Base-by-base conservation (phyloP, 2,329 filamentous ascomycete species). In the Orbilia blumenaviensis region DNA sequence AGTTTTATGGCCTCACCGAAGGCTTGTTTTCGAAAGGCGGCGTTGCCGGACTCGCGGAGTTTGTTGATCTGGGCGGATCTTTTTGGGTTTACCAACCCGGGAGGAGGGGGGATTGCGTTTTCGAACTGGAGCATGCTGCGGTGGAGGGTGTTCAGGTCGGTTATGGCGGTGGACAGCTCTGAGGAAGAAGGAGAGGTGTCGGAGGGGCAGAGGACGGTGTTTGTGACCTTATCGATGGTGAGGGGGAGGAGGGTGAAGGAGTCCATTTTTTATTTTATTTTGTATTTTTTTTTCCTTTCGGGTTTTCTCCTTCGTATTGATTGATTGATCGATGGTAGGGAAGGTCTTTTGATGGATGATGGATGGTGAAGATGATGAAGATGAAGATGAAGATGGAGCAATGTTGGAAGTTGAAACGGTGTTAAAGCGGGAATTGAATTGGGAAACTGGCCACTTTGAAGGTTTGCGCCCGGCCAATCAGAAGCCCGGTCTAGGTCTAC, bases 71-170 rank as follows among this genome's bases (percentile, higher is more conserved):
- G 89, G 36, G 92, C 93, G 79, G 88, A 90, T 81, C 94, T 92
- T 85, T 97, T 97, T 61, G 93, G 94, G 86, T 97, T 96, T 77
- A 97, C 90, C 74, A 94, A 94, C 44, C 96, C 87, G 0, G 95
- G 95, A 0, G 94, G 91, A 3, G 94, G 93, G 0, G 94, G 94
- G 18, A 93, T 86, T 54, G 84, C 86, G 69, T 84, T 84, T 48
- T 88, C 86, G 79, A 93, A 88, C 66, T 84, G 83, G 80, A 95
- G 86, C 76, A 98, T 88, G 46, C 87, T 83, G 79, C 89, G 89
- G 88, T 96, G 92, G 60, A 97, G 88, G 60, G 83, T 81, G 86
- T 97, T 97, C 77, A 98, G 89, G 44, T 89, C 85, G 34, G 87
- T 84, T 79, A 97, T 89, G 82, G 93, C 90, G 79, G 86, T 83